Conservation (phyloP, 345 rosid genomes). For the Brassica incana region DNA sequence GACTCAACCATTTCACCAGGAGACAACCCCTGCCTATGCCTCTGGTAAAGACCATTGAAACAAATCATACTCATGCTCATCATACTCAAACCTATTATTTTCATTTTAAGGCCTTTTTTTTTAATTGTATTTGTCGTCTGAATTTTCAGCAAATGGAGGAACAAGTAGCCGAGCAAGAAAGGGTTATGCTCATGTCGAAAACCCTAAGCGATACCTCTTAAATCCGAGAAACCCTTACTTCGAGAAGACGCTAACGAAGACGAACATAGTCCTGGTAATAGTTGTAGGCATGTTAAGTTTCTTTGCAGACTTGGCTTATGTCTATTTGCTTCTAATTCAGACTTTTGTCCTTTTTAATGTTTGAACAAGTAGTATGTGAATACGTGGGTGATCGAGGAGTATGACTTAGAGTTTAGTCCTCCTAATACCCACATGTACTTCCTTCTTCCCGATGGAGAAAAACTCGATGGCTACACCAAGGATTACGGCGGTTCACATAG, state of each 20-base stretch:
- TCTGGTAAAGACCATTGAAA: conserved; percentile 23
- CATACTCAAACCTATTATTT: background rate
- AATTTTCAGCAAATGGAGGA: conserved; percentile 13
- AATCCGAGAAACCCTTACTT: conserved; percentile 24
- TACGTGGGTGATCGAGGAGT: background rate
- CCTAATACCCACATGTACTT: background rate
- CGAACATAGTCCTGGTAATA: conserved; percentile 25
- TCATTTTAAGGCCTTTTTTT: background rate
- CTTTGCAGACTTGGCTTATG: background rate
- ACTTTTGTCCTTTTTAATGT: background rate
- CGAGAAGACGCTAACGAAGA: background rate
- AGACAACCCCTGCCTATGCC: conserved; percentile 10
- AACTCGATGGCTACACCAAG: background rate
- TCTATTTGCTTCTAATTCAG: background rate
- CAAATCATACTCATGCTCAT: background rate
- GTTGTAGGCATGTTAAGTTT: background rate
- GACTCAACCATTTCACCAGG: background rate
- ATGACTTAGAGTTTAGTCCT: conserved; percentile 25
- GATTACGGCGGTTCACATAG: background rate
- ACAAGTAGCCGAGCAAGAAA: background rate
- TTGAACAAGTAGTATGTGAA: conserved; percentile 17
- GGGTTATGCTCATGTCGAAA: background rate
- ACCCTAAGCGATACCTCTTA: conserved; percentile 24
- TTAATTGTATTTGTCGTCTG: background rate
- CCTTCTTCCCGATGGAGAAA: background rate